A percentile compares a stretch with the other conserved stretches of the same genome.
Evolutionary conservation across 768 basidiomycete species (phyloP).

Genomic region (Leccinum broughii): DNA sequence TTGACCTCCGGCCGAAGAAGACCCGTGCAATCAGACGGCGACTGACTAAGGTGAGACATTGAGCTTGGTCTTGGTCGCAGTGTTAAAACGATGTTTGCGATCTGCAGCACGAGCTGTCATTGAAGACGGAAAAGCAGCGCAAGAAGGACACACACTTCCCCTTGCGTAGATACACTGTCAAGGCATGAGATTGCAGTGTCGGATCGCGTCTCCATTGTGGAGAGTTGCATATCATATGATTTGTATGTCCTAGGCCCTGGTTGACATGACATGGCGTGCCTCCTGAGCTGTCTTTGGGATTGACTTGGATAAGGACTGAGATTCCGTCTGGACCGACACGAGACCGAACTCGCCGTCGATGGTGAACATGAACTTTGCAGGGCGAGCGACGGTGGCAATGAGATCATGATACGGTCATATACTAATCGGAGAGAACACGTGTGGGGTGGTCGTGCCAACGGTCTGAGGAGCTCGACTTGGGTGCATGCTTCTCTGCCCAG

Average conservation of each 20-base stretch:
- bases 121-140: slow-evolving; percentile 88
- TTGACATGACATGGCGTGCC: slow-evolving; percentile 35
- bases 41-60: slow-evolving; percentile 75
- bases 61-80: not conserved
- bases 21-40: slow-evolving; percentile 97
- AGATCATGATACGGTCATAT: not conserved
- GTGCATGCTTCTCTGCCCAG: slow-evolving; percentile 8
- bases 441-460: slow-evolving; percentile 2
- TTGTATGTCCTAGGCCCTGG: slow-evolving; percentile 42
- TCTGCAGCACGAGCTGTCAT: slow-evolving; percentile 72
- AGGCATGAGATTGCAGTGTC: slow-evolving; percentile 58
- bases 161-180: slow-evolving; percentile 90
- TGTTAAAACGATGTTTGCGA: slow-evolving; percentile 9
- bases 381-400: not conserved
- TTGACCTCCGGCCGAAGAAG: slow-evolving; percentile 97
- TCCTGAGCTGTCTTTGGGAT: slow-evolving; percentile 14
- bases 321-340: not conserved
- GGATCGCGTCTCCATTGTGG: slow-evolving; percentile 21
- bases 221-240: slow-evolving; percentile 24
- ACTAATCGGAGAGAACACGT: slow-evolving; percentile 25
- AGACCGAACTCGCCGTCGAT: not conserved
- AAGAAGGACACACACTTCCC: slow-evolving; percentile 98
- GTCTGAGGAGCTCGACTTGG: not conserved
- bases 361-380: not conserved
- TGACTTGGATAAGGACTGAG: slow-evolving; percentile 5